Evolutionary conservation across 2,329 filamentous ascomycete genomes (phyloP).

Genomic region (Trichoderma breve): DNA sequence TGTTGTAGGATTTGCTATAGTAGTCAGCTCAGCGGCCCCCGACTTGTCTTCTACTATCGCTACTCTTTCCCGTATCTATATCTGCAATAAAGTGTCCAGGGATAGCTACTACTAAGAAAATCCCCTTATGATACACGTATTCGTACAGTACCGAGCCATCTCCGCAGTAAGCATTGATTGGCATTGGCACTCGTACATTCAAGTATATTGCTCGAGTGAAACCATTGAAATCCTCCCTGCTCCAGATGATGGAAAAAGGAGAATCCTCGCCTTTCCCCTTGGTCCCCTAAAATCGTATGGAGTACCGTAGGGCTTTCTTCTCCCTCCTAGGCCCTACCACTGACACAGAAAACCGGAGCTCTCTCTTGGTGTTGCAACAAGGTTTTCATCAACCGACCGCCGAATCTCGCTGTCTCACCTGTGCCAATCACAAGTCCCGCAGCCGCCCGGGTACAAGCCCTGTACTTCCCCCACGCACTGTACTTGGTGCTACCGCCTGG

Average conservation of each 20-base stretch:
- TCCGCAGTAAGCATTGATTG: neutral
- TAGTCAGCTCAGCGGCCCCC: neutral
- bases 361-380: slow-evolving; percentile 2
- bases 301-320: neutral
- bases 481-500: neutral
- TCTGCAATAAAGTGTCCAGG: neutral
- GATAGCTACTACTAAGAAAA: neutral
- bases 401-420: slow-evolving; percentile 6
- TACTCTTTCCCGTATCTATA: neutral
- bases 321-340: neutral
- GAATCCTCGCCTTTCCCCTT: neutral
- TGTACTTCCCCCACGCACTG: neutral
- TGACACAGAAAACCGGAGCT: neutral
- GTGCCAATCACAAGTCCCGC: slow-evolving; percentile 3
- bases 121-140: neutral
- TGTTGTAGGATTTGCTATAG: neutral
- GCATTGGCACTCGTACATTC: neutral
- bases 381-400: slow-evolving; percentile 9
- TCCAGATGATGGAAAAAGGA: neutral
- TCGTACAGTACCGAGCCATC: neutral
- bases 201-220: neutral
- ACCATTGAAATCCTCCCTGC: neutral
- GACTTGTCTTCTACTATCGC: no score
- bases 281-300: neutral
- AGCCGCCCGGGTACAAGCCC: neutral